These are phyloP conservation scores for Cadophora gregata DNA, from an alignment of 2,329 filamentous ascomycete species.

Conservation along the genomic window DNA sequence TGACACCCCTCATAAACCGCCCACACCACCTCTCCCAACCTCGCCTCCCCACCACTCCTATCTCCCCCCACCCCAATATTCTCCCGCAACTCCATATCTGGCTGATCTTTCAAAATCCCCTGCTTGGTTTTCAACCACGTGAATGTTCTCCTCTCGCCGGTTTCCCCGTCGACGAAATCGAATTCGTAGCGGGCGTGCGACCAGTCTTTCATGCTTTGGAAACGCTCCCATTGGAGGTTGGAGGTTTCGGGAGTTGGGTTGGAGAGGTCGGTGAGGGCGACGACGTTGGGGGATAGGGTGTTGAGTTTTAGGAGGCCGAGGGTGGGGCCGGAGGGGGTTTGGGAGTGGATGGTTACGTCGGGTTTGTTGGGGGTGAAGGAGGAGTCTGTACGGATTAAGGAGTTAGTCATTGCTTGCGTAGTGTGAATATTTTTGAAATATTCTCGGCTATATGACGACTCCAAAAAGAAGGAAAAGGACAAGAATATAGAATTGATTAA, in stretches of 20 bases:
- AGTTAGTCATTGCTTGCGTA: no score
- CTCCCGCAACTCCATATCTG: conserved; percentile 28
- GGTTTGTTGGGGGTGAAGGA: conserved; percentile 18
- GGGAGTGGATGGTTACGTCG: conserved; percentile 17
- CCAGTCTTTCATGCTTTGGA: conserved; percentile 26
- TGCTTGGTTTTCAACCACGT: conserved; percentile 24
- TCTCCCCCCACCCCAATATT: not conserved
- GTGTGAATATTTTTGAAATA: no score
- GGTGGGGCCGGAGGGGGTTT: not conserved
- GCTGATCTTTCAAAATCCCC: conserved; percentile 23
- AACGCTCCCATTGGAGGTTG: conserved; percentile 11
- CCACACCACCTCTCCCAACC: conserved; percentile 16
- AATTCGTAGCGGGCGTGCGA: conserved; percentile 25
- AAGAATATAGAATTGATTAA: no score
- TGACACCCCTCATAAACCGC: conserved; percentile 20
- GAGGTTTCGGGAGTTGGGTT: no score
- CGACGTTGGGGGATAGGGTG: conserved; percentile 3
- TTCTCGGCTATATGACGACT: no score
- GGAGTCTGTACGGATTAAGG: no score
- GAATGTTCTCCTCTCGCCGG: conserved; percentile 21
- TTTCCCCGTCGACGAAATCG: conserved; percentile 20
- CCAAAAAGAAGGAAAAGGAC: no score
- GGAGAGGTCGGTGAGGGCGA: conserved; percentile 11
- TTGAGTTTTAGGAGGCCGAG: conserved; percentile 20
- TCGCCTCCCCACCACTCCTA: not conserved